Evolutionary conservation across 192 early-diverging fungal species (phyloP), one percentile per base, ranked within the genome.

Genomic region (Thamnidium elegans): DNA sequence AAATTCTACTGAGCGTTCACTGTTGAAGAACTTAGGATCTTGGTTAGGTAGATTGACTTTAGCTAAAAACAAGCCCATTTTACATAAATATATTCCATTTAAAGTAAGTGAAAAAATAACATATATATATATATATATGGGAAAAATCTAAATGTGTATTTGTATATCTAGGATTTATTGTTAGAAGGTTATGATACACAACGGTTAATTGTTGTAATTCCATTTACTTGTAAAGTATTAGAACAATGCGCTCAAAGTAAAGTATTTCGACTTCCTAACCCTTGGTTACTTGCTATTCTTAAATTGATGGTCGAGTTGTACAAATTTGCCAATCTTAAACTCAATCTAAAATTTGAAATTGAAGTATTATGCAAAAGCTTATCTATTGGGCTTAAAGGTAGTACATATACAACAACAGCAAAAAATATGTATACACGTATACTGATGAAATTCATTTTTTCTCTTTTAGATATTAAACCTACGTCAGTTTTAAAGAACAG

Each of bases 251-350:
- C 80, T 21, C 81, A 83, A 46, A 94, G 89, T 65, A 91, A 84
- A 55, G 88, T 98, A 3, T 99, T 99, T 78, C 88, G 87, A 55
- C 92, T 93, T 10, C 95, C 97, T 31, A 97, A 96, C 77, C 97
- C 97, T 14, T 99, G 97, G 97, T 70, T 99, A 46, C 94, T 99
- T 87, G 92, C 92, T 32, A 94, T 95, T 60, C 85, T 99, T 84
- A 85, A 85, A 52, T 81, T 98, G 14, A 75, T 99, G 44, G 89
- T 90, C 3, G 97, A 99, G 74, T 79, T 99, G 9, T 98, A 97
- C 77, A 87, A 91, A 50, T 92, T 84, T 71, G 95, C 93, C 0
- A 92, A 96, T 64, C 76, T 99, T 34, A 98, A 95, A 76, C 81
- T 98, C 43, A 96, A 94, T 58, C 86, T 97, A 42, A 97, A 95